These are phyloP conservation scores for Candida patagonica DNA, from an alignment of 805 yeast genomes.

Conservation along the genomic window DNA sequence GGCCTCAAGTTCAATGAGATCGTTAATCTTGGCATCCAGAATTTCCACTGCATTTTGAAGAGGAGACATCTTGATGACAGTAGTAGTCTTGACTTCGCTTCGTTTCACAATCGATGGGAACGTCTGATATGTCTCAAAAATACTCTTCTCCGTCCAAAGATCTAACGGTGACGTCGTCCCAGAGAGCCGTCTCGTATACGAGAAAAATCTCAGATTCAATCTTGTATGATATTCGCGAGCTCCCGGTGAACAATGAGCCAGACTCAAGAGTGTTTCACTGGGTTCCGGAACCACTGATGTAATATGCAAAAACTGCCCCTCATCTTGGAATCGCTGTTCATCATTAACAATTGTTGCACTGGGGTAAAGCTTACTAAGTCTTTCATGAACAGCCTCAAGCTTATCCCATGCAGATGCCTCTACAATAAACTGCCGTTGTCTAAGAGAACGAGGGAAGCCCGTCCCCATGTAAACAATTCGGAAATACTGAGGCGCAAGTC, in stretches of 20 bases:
- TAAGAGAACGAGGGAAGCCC: conserved; percentile 71
- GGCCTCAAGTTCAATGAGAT: conserved; percentile 58
- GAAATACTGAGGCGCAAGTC: conserved; percentile 69
- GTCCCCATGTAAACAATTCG: conserved; percentile 72
- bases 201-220: conserved; percentile 60
- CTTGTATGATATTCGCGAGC: conserved; percentile 68
- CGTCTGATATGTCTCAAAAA: conserved; percentile 61
- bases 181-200: conserved; percentile 60
- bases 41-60: conserved; percentile 71
- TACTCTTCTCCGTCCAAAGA: conserved; percentile 82
- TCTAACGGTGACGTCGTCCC: conserved; percentile 64
- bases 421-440: conserved; percentile 70
- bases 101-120: conserved; percentile 88
- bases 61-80: conserved; percentile 60
- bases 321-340: conserved; percentile 50
- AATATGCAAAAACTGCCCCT: conserved; percentile 68
- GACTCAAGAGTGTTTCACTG: conserved; percentile 12
- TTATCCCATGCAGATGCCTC: conserved; percentile 87
- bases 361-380: conserved; percentile 66
- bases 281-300: conserved; percentile 64
- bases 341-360: conserved; percentile 63
- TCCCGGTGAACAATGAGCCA: conserved; percentile 29
- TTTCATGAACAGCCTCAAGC: conserved; percentile 69
- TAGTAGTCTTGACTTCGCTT: conserved; percentile 51
- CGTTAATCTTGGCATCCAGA: conserved; percentile 58